Evolutionary conservation across 2,329 filamentous ascomycete species (phyloP), one percentile per base, ranked within the genome.

Genomic region (Immersiporthe knoxdaviesiana): DNA sequence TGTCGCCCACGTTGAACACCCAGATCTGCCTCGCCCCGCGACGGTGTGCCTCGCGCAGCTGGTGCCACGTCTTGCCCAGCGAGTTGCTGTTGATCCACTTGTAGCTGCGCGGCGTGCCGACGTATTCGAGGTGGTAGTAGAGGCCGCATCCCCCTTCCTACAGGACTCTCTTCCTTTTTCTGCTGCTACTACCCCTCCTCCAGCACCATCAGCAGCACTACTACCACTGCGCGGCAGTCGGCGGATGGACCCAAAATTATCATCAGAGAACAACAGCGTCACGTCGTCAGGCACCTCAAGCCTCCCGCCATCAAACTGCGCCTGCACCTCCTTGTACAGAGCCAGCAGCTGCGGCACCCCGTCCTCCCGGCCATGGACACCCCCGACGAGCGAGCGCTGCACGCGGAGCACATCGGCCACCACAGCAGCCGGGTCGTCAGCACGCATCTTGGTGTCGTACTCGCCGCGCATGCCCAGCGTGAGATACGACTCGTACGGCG

Each of bases 291-390:
- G 86, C 0, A 90, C 84, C 1, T 81, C 76, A 71, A 90, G 81
- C 11, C 44, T 59, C 0, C 88, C 88, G 0, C 83, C 82, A 63
- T 91, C 86, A 50, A 88, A 90, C 71, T 90, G 88, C 14, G 84
- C 84, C 72, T 88, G 85, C 0, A 91, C 87, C 70, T 91, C 89
- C 68, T 90, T 90, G 74, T 91, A 91, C 41, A 91, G 76, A 14
- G 88, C 88, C 81, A 88, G 86, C 67, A 90, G 82, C 74, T 91
- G 82, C 3, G 77, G 75, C 0, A 83, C 79, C 1, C 79, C 79
- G 39, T 84, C 78, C 27, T 77, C 76, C 18, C 77, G 76, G 2
- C 82, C 85, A 68, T 88, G 82, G 0, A 88, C 81, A 0, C 87
- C 79, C 11, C 79, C 78, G 8, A 90, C 79, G 16, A 89, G 84